Percentiles rank a stretch among this genome's conserved stretches.
Evolutionary conservation across 2,329 filamentous ascomycete species (phyloP).

Genomic region (Colletotrichum sp.): DNA sequence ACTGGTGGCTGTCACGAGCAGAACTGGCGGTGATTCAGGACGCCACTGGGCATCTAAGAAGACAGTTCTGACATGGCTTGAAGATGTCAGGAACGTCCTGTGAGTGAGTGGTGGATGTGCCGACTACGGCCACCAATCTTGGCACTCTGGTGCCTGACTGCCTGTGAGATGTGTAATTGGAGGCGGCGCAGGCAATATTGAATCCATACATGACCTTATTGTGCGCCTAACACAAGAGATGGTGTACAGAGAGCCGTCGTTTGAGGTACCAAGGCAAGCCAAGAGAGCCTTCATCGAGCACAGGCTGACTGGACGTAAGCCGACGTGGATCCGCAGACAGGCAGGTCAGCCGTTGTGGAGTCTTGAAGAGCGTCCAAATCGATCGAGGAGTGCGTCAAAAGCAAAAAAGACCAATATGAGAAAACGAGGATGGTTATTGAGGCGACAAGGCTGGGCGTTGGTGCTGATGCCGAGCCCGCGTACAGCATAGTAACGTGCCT

Average conservation of each 20-base stretch:
- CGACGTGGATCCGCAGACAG: background rate
- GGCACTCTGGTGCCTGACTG: background rate
- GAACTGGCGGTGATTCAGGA: background rate
- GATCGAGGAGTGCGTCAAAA: background rate
- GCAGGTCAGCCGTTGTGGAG: background rate
- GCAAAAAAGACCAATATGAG: background rate
- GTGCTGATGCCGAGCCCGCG: background rate
- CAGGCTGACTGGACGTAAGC: background rate
- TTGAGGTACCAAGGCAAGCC: background rate
- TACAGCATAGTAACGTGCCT: background rate
- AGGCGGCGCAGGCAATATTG: constrained; percentile 3
- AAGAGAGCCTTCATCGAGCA: background rate
- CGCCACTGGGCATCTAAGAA: background rate
- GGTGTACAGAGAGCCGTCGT: background rate
- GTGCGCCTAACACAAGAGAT: background rate
- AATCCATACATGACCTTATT: background rate
- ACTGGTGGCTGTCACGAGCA: background rate
- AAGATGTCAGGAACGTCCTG: background rate
- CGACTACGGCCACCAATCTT: background rate
- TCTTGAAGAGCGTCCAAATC: background rate
- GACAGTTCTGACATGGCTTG: background rate
- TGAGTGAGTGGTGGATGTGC: background rate
- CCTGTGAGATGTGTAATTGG: background rate
- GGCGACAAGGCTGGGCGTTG: background rate
- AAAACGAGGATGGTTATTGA: background rate